Evolutionary conservation across 306 rosid genomes (phyloP), one percentile per base, ranked within the genome.

Genomic region (Argentina anserina): DNA sequence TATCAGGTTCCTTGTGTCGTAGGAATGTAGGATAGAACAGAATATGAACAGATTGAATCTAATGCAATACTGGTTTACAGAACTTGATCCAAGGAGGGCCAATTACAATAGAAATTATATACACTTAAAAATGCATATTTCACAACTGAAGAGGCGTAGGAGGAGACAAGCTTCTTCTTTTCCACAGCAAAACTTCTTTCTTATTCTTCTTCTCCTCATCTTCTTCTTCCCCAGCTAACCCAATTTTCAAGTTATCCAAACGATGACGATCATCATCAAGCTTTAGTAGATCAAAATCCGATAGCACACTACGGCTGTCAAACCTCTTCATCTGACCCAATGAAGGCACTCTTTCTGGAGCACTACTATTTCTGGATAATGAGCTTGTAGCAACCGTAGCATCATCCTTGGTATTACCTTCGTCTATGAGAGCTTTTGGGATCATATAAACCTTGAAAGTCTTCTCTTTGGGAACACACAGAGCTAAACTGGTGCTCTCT

Each of bases 381-480:
- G 70, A 53, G 33, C 61, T 25, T 53, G 33, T 40, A 23, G 64
- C 85, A 39, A 26, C 66, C 65, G 52, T 14, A 1, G 50, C 83
- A 21, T 65, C 75, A 56, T 37, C 52, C 28, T 69, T 42, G 2
- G 9, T 49, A 9, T 75, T 33, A 53, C 17, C 60, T 53, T 23
- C 15, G 12, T 53, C 11, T 23, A 23, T 10, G 31, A 53, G 29
- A 6, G 14, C 50, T 26, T 71, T 70, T 59, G 49, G 20, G 70
- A 36, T 59, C 11, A 42, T 60, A 41, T 37, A 52, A 66, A 67
- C 69, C 68, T 79, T 75, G n/a, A 67, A 29, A 76, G 69, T 76
- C 81, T 76, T 74, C 69, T 65, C 67, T n/a, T 81, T 81, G 53
- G 69, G 61, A 34, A 49, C 15, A 29, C 60, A 40, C 0, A 67